These are phyloP conservation scores for Aspergillus clavatus DNA, from an alignment of 2,329 filamentous ascomycete species.

Conservation along the genomic window DNA sequence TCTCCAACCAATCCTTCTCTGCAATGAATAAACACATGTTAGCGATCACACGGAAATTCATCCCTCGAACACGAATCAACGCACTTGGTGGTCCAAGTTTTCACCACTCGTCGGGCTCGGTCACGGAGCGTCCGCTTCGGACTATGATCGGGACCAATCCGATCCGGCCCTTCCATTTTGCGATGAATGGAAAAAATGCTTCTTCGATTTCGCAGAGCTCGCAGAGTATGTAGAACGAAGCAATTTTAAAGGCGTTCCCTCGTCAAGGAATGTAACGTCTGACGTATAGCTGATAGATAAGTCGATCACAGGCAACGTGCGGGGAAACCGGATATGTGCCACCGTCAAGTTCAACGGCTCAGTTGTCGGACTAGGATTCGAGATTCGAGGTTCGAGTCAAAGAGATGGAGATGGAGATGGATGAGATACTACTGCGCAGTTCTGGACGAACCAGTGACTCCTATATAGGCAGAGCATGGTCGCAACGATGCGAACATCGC, in stretches of 20 bases:
- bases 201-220: no score
- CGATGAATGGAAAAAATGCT: neutral
- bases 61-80: slow-evolving; percentile 1
- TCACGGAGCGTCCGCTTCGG: slow-evolving; percentile 36
- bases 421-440: no score
- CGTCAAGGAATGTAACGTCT: neutral
- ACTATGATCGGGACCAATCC: slow-evolving; percentile 40
- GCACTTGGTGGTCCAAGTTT: slow-evolving; percentile 41
- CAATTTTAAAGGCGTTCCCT: no score
- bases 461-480: slow-evolving; percentile 5
- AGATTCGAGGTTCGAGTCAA: no score
- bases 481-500: neutral
- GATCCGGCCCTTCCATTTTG: slow-evolving; percentile 38
- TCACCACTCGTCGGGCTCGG: slow-evolving; percentile 29
- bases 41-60: slow-evolving; percentile 2
- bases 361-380: no score
- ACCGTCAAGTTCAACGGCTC: no score
- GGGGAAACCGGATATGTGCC: neutral
- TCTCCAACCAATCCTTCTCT: slow-evolving; percentile 72
- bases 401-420: neutral
- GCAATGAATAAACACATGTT: neutral
- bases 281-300: neutral
- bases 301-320: neutral
- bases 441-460: neutral
- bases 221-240: no score